Base-by-base conservation (phyloP, 2,329 filamentous ascomycete genomes). In the Ophioceras dolichostomum region DNA sequence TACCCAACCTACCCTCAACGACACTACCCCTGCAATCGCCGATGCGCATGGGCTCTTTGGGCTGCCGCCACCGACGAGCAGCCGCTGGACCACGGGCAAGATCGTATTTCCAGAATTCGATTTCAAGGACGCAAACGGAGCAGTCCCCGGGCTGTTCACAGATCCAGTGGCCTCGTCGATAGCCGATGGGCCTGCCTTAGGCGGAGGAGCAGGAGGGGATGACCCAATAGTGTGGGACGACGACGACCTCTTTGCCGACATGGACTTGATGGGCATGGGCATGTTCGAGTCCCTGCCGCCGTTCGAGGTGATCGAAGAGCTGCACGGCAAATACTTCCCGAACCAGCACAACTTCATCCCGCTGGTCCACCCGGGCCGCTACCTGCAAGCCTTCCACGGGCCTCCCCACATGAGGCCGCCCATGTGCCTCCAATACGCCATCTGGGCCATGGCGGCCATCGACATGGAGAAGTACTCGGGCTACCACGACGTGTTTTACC, bases 361-460 rank as follows among this genome's bases (percentile, higher is more conserved):
- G 4, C 73, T 95, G 47, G 70, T 95, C 29, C 85, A 95, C 49
- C 76, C 76, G 24, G 73, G 73, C 14, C 75, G 83, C 27, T 94
- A 86, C 52, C 64, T 82, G 41, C 76, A 82, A 21, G 72, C 81
- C 3, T 79, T 91, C 58, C 80, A 88, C 49, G 66, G 65, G 3
- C 68, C 79, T 3, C 77, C 83, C 1, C 71, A 83, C 40, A 75
- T 80, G 66, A 79, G 84, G 39, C 88, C 89, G 3, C 83, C 88
- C 1, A 75, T 93, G 51, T 84, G 76, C 49, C 61, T 95, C 30
- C 74, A 88, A 49, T 95, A 95, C 56, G 80, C 79, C 18, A 84
- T 95, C 54, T 94, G 87, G 86, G 73, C 79, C n/a, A 64, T 84
- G 47, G 84, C 84, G 8, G 76, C 86, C 5, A 72, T 75, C 12